Percentiles rank a stretch among this genome's conserved stretches.
These are phyloP conservation scores for Vigna trinervia DNA, from an alignment of 306 rosid species.

Conservation along the genomic window DNA sequence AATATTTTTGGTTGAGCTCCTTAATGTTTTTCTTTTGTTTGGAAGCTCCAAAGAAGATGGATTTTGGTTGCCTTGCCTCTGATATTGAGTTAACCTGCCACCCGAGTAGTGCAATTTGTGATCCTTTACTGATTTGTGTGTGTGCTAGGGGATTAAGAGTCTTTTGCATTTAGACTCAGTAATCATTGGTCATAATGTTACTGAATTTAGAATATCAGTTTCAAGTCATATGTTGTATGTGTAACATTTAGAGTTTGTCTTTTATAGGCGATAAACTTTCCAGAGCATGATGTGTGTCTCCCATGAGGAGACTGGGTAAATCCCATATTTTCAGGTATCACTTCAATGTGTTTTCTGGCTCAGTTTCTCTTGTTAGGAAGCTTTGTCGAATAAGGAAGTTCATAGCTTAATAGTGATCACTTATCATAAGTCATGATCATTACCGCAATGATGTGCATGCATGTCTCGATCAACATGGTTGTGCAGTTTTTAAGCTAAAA, in stretches of 20 bases:
- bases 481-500: slow-evolving; percentile 28
- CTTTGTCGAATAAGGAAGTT: neutral
- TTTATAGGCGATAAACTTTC: slow-evolving; percentile 27
- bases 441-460: slow-evolving; percentile 4
- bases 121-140: slow-evolving; percentile 42
- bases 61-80: slow-evolving; percentile 39
- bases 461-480: slow-evolving; percentile 21
- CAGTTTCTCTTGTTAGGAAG: slow-evolving; percentile 28
- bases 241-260: slow-evolving; percentile 36
- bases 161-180: slow-evolving; percentile 26
- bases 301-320: slow-evolving; percentile 36
- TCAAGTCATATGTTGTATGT: slow-evolving; percentile 17
- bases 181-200: slow-evolving; percentile 17
- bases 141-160: slow-evolving; percentile 25
- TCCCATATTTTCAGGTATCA: slow-evolving; percentile 36
- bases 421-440: slow-evolving; percentile 5
- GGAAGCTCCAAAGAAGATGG: slow-evolving; percentile 35
- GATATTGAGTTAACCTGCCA: slow-evolving; percentile 33
- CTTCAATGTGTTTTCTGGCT: slow-evolving; percentile 24
- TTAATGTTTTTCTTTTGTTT: slow-evolving; percentile 18
- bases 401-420: slow-evolving; percentile 12
- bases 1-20: slow-evolving; percentile 20
- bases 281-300: slow-evolving; percentile 44
- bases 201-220: slow-evolving; percentile 25
- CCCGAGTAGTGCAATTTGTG: slow-evolving; percentile 35